Evolutionary conservation across 306 rosid species (phyloP).

Genomic region (Cucurbita ficifolia): DNA sequence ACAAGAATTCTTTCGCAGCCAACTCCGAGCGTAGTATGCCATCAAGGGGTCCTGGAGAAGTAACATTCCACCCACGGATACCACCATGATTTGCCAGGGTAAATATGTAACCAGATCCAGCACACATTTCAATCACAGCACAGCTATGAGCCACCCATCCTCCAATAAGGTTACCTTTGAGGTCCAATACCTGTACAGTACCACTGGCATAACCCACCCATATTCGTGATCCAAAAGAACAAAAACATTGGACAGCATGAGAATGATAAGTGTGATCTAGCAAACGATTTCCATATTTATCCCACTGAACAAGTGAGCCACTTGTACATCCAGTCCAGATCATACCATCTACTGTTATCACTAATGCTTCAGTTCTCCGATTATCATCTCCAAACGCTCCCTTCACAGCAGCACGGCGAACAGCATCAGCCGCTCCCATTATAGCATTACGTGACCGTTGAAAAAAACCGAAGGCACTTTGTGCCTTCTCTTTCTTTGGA

Average conservation of each 20-base stretch:
- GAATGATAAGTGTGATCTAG: constrained; percentile 63
- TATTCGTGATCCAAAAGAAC: constrained; percentile 59
- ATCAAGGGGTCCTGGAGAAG: constrained; percentile 85
- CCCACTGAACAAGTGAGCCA: constrained; percentile 89
- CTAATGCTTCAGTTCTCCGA: constrained; percentile 69
- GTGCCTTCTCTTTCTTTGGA: constrained; percentile 58
- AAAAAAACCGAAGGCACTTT: constrained; percentile 72
- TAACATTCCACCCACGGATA: constrained; percentile 79
- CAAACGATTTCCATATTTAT: constrained; percentile 69
- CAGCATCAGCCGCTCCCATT: constrained; percentile 97
- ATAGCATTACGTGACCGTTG: constrained; percentile 93
- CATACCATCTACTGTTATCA: constrained; percentile 64
- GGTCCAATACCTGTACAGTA: constrained; percentile 63
- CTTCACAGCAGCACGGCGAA: constrained; percentile 83
- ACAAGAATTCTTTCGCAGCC: constrained; percentile 70
- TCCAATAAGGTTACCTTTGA: constrained; percentile 63
- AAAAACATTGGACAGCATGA: constrained; percentile 69
- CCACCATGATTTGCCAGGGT: constrained; percentile 91
- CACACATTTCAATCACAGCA: constrained; percentile 51
- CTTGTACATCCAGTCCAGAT: constrained; percentile 83
- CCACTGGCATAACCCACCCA: constrained; percentile 92
- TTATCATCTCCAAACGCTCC: constrained; percentile 85
- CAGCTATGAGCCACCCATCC: constrained; percentile 79
- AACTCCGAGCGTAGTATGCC: constrained; percentile 55
- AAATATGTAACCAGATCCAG: constrained; percentile 63